Evolutionary conservation across 1,139 yeast genomes (phyloP), one percentile per base, ranked within the genome.

Genomic region (Kluyveromyces sp.): DNA sequence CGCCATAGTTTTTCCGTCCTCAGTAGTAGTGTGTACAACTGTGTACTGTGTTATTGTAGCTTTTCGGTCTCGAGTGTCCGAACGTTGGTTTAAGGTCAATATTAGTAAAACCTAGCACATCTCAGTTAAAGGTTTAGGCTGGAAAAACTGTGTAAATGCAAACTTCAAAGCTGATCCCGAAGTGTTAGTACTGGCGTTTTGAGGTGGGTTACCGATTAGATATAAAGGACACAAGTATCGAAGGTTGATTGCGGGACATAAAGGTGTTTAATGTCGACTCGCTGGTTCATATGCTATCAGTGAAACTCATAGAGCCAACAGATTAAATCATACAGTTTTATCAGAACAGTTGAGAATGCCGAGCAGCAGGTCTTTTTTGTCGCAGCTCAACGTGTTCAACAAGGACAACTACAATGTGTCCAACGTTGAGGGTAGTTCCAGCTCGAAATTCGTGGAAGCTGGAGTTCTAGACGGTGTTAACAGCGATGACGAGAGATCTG

Each of bases 331-430:
- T n/a, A n/a, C 26, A 22, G 6, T 16, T 3, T 4, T 32, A 15
- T 16, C n/a, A 7, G 12, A 32, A 32, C 19, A 32, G 18, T 15
- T 16, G 26, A 32, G 12, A 11, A 54, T 54, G 57, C 33, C 52
- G 8, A 51, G 49, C 28, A 43, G 42, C 9, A 51, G 40, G 25
- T 39, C 48, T 4, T 56, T 56, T 40, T 43, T 54, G 2, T 54
- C 61, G 9, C 61, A 56, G 41, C 35, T 56, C 46, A 57, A 57
- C 43, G 49, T 57, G 12, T 57, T 57, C 49, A 56, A 56, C 41
- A 57, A 56, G 45, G 58, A 54, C 4, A 56, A 56, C 38, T 56
- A 56, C 39, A 46, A 42, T 15, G 42, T 53, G 17, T 33, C 49
- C 4, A 12, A 25, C 8, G 42, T 17, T 9, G 26, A 22, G 9